Evolutionary conservation across 345 rosid species (phyloP), one percentile per base, ranked within the genome.

Genomic region (Pistacia integerrima): DNA sequence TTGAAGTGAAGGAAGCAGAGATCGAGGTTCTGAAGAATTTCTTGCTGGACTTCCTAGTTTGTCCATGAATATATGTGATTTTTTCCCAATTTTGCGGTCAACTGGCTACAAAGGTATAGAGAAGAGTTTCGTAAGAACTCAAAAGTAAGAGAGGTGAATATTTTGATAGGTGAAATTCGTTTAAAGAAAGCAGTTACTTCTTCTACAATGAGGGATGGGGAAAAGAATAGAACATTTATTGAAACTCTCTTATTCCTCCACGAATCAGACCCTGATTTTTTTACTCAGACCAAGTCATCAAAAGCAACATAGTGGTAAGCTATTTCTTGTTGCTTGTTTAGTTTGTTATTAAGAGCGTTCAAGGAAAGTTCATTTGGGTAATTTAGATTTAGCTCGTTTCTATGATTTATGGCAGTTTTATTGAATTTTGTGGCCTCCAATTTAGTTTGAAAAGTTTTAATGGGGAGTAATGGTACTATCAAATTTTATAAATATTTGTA

Each of bases 201-300:
- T 14, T 72, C 69, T 14, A 11, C 17, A 11, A 16, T 18, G 48
- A 20, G 63, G 18, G 46, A 10, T 64, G 56, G 70, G 30, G 54
- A 51, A 51, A 51, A 51, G 12, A 67, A 65, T n/a, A 59, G 3
- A 22, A 54, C 90, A 0, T 30, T 88, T 52, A 71, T 76, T 2
- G 88, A 83, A 75, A 83, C 66, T 48, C 84, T 88, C 18, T 52
- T 85, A 67, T 71, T 55, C 20, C 76, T 87, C 52, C 88, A 87
- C 70, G 86, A 86, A 41, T 72, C 82, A 22, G 91, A 90, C n/a
- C 90, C 93, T 13, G 82, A 80, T 28, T 80, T 28, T 80, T 79
- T 38, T 88, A 77, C 62, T 58, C 88, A 0, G 83, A 88, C 65
- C 46, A 41, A 41, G 46, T 41, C 46, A 41, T 87, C 79, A 90